Evolutionary conservation across 345 rosid genomes (phyloP).

Genomic region (Melaleuca quinquenervia): DNA sequence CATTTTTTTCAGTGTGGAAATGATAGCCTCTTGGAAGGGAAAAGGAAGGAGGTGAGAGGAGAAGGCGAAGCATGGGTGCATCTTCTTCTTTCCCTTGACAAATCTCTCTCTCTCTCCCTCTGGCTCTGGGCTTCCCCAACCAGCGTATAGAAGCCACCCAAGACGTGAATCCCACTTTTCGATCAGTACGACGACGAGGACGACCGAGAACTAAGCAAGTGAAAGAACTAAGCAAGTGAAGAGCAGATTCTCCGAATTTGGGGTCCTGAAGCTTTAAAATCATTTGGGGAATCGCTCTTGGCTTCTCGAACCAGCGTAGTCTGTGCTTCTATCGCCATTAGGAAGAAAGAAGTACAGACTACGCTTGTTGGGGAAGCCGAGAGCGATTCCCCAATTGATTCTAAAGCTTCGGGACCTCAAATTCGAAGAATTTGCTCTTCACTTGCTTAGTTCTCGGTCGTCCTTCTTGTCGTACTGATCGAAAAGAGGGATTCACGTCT

Average conservation of each 20-base stretch:
- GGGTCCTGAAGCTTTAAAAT: constrained; percentile 4
- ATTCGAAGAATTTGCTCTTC: constrained; percentile 1
- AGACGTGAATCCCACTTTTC: background rate
- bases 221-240: constrained; percentile 2
- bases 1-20: background rate
- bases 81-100: background rate
- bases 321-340: background rate
- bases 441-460: background rate
- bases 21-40: background rate
- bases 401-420: constrained; percentile 1
- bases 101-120: background rate
- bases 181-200: background rate
- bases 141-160: background rate
- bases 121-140: too few species aligned
- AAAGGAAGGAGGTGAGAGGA: background rate
- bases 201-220: background rate
- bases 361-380: background rate
- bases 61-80: background rate
- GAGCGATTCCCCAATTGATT: background rate
- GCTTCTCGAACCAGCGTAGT: background rate
- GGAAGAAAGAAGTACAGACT: constrained; percentile 2
- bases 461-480: background rate
- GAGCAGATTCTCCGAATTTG: background rate
- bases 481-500: background rate
- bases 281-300: background rate